Evolutionary conservation across 306 rosid genomes (phyloP).

Genomic region (Echinosophora koreensis): DNA sequence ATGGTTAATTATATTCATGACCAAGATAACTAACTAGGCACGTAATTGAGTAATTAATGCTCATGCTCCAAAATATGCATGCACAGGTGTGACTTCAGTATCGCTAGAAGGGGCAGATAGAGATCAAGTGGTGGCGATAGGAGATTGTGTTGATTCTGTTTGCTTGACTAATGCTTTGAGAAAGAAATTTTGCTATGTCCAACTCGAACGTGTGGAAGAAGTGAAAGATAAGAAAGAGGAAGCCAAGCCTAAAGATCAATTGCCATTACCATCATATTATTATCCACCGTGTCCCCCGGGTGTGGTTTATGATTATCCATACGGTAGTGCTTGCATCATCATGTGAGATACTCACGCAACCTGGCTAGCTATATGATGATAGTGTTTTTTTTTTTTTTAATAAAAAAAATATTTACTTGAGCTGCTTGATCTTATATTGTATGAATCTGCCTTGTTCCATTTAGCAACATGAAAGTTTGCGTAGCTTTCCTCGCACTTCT

Average conservation of each 20-base stretch:
- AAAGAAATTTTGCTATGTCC: constrained; percentile 34
- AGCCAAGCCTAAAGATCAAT: background rate
- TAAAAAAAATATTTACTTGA: background rate
- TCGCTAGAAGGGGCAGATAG: constrained; percentile 41
- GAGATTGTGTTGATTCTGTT: constrained; percentile 37
- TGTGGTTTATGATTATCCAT: background rate
- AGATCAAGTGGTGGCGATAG: constrained; percentile 48
- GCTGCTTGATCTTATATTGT: background rate
- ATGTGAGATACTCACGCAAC: background rate
- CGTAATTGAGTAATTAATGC: background rate
- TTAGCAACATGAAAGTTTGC: no score
- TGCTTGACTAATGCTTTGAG: constrained; percentile 37
- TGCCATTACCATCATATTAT: background rate
- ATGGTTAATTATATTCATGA: background rate
- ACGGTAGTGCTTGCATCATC: background rate
- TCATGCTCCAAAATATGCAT: background rate
- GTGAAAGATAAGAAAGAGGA: background rate
- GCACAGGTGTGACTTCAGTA: constrained; percentile 55
- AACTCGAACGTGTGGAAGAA: constrained; percentile 34
- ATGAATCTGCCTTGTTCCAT: no score
- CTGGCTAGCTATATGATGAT: background rate
- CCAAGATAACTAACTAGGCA: background rate
- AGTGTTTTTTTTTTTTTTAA: background rate
- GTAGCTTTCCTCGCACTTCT: no score
- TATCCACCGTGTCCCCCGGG: background rate